These are phyloP conservation scores for Astrothelium macrocarpum DNA, from an alignment of 495 filamentous ascomycete genomes.

Conservation along the genomic window DNA sequence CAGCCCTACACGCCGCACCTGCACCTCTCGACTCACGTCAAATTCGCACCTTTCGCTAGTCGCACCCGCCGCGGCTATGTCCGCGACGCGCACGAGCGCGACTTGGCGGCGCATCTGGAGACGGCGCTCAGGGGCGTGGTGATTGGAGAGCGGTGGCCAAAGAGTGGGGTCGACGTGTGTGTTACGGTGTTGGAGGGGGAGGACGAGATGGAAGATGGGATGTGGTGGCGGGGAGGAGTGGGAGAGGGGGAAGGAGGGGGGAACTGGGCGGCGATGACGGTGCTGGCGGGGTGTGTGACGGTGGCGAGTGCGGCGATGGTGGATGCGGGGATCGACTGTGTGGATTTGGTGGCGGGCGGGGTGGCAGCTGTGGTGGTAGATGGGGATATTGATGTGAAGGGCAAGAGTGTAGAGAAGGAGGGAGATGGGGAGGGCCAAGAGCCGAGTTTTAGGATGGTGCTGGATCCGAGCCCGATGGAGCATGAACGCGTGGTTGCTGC, in stretches of 20 bases:
- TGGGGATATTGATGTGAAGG: slow-evolving; percentile 23
- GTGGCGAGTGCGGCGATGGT: slow-evolving; percentile 90
- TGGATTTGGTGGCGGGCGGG: slow-evolving; percentile 82
- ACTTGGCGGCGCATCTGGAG: slow-evolving; percentile 84
- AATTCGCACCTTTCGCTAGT: slow-evolving; percentile 91
- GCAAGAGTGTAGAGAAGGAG: slow-evolving; percentile 1
- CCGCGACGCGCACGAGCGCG: slow-evolving; percentile 74
- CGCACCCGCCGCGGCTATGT: slow-evolving; percentile 74
- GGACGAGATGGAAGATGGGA: slow-evolving; percentile 53
- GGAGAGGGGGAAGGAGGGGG: slow-evolving; percentile 12
- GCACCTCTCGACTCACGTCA: slow-evolving; percentile 82
- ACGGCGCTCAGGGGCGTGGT: slow-evolving; percentile 80
- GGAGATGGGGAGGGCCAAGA: slow-evolving; percentile 20
- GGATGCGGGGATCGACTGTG: slow-evolving; percentile 91
- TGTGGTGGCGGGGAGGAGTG: slow-evolving; percentile 19
- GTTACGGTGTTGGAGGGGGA: slow-evolving; percentile 91
- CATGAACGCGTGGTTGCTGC: slow-evolving; percentile 66
- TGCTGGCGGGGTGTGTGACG: slow-evolving; percentile 84
- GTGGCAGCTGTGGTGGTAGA: slow-evolving; percentile 65
- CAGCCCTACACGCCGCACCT: slow-evolving; percentile 84
- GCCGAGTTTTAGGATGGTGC: slow-evolving; percentile 39
- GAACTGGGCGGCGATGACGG: slow-evolving; percentile 77
- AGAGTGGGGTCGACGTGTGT: slow-evolving; percentile 86
- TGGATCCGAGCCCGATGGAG: slow-evolving; percentile 80
- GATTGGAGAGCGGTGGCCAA: slow-evolving; percentile 89